phyloP scores from a whole-genome alignment of 2,329 filamentous ascomycete species.

The Zymoseptoria brevis region DNA sequence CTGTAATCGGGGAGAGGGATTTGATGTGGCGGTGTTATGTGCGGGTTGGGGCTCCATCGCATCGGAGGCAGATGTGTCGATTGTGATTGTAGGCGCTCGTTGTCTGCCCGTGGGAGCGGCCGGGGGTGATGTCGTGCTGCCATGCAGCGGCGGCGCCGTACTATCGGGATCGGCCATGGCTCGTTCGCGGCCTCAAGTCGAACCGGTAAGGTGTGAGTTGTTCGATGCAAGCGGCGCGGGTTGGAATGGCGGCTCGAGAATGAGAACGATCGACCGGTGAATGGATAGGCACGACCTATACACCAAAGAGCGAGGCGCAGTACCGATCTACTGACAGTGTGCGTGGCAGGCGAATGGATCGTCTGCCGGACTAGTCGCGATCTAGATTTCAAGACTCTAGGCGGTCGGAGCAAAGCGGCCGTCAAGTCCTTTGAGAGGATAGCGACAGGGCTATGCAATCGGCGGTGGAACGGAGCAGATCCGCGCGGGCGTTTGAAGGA shows the following conservation, averaged over 20 bases:
- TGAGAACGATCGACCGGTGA: background rate
- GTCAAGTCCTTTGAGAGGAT: background rate
- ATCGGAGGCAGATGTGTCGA: constrained; percentile 22
- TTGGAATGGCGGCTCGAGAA: background rate
- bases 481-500: background rate
- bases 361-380: background rate
- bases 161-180: background rate
- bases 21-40: background rate
- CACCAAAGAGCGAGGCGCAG: background rate
- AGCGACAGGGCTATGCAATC: background rate
- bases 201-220: background rate
- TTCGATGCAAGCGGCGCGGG: background rate
- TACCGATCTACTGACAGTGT: background rate
- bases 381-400: background rate
- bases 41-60: background rate
- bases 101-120: constrained; percentile 16
- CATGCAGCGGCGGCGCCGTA: background rate
- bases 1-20: background rate
- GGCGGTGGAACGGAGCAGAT: background rate
- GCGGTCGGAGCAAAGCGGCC: background rate
- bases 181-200: background rate
- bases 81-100: constrained; percentile 45
- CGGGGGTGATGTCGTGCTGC: constrained; percentile 6
- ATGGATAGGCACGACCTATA: background rate
- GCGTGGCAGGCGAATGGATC: background rate